Evolutionary conservation across 148 eudicot species (phyloP).

Genomic region (Rhododendron molle): DNA sequence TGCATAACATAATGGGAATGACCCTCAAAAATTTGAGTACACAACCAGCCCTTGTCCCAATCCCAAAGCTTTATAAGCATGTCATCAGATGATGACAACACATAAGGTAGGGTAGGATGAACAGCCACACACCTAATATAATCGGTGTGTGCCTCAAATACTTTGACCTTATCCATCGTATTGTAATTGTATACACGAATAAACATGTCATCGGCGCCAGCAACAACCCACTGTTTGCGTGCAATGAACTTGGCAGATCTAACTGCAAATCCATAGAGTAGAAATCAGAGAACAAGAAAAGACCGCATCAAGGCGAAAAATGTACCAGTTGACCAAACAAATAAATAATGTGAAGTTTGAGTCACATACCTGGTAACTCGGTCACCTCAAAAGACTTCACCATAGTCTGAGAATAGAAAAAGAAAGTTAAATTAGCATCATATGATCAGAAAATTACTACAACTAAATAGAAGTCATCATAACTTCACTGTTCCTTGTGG

Average conservation of each 20-base stretch:
- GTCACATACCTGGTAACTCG: conserved; percentile 40
- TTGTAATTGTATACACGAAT: conserved; percentile 86
- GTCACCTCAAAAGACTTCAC: conserved; percentile 58
- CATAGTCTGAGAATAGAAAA: conserved; percentile 35
- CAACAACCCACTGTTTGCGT: conserved; percentile 94
- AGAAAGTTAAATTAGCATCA: conserved; percentile 3
- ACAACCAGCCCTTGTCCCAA: conserved; percentile 92
- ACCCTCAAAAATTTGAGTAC: conserved; percentile 91
- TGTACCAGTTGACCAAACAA: background rate
- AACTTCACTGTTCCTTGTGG: background rate
- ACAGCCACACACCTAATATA: conserved; percentile 93
- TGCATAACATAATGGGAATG: conserved; percentile 96
- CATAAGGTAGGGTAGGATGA: conserved; percentile 90
- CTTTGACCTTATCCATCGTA: conserved; percentile 86
- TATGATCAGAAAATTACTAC: background rate
- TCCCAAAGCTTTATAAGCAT: conserved; percentile 99
- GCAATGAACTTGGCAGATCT: conserved; percentile 85
- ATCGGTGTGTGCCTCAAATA: conserved; percentile 90
- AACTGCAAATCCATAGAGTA: conserved; percentile 38
- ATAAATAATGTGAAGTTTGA: background rate
- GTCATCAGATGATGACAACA: conserved; percentile 95
- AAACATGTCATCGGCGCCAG: conserved; percentile 94
- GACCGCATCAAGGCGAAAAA: conserved; percentile 12
- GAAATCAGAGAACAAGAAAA: background rate
- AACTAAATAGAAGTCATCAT: background rate